These are phyloP conservation scores for Boletus patriciae DNA, from an alignment of 768 basidiomycete genomes.

Conservation along the genomic window DNA sequence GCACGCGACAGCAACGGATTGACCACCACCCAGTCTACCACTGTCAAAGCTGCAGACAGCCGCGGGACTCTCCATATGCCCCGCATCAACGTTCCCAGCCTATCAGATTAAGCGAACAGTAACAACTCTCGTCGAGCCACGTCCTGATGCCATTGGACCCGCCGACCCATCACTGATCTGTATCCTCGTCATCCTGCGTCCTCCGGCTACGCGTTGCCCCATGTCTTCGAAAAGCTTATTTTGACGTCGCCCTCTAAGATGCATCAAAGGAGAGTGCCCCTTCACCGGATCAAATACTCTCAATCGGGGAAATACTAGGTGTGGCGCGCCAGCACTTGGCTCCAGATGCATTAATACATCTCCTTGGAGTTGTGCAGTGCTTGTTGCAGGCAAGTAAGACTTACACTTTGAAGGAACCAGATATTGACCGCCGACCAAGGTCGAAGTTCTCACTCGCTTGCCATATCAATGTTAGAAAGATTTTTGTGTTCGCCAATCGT, in stretches of 20 bases:
- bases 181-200: not conserved
- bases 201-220: not conserved
- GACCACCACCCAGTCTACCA: not conserved
- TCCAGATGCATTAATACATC: not conserved
- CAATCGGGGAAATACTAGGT: not conserved
- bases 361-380: not conserved
- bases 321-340: not conserved
- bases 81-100: not conserved
- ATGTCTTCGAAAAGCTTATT: no score
- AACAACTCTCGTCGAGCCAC: not conserved
- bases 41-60: not conserved
- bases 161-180: not conserved
- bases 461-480: not conserved
- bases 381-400: not conserved
- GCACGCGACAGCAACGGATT: not conserved
- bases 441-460: slow-evolving; percentile 1
- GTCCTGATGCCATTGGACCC: not conserved
- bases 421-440: not conserved
- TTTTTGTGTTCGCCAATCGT: not conserved
- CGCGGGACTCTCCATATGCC: not conserved
- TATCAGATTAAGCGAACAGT: slow-evolving; percentile 5
- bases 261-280: not conserved
- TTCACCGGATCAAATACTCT: not conserved
- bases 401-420: not conserved
- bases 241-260: not conserved